Conservation (phyloP, 805 yeast genomes). For the Candida tammaniensis region DNA sequence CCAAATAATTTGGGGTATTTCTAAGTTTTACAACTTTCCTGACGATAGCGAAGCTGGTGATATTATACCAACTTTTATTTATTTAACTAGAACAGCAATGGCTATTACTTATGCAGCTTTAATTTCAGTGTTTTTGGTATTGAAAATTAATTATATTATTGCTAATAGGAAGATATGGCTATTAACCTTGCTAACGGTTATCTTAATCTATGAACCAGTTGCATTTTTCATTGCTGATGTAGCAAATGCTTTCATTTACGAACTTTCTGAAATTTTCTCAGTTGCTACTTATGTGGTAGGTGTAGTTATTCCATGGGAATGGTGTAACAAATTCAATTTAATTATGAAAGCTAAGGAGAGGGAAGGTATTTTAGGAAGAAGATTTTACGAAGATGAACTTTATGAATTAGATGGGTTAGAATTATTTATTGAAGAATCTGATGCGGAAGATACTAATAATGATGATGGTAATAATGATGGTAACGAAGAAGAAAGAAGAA, state of each 20-base stretch:
- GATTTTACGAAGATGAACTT: conserved; percentile 66
- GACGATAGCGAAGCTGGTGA: conserved; percentile 47
- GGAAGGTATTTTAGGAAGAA: conserved; percentile 72
- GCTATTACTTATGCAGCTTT: conserved; percentile 67
- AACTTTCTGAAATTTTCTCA: conserved; percentile 69
- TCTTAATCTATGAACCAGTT: conserved; percentile 59
- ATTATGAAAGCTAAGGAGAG: conserved; percentile 60
- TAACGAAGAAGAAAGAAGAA: neutral
- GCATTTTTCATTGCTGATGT: conserved; percentile 76
- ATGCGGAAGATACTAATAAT: conserved; percentile 5
- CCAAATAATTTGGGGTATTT: conserved; percentile 68
- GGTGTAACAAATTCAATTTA: conserved; percentile 66
- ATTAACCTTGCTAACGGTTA: conserved; percentile 52
- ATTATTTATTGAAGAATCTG: conserved; percentile 37
- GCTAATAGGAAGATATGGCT: conserved; percentile 48
- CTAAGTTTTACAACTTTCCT: conserved; percentile 45
- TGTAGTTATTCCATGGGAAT: conserved; percentile 80
- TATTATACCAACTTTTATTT: conserved; percentile 70
- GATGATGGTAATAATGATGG: neutral
- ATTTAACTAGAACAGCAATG: conserved; percentile 68
- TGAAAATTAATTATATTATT: conserved; percentile 51
- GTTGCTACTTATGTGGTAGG: conserved; percentile 69
- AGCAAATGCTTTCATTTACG: conserved; percentile 70
- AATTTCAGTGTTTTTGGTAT: conserved; percentile 52
- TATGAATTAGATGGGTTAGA: conserved; percentile 40